These are phyloP conservation scores for Cucurbita maxima DNA, from an alignment of 306 rosid genomes.

Conservation along the genomic window DNA sequence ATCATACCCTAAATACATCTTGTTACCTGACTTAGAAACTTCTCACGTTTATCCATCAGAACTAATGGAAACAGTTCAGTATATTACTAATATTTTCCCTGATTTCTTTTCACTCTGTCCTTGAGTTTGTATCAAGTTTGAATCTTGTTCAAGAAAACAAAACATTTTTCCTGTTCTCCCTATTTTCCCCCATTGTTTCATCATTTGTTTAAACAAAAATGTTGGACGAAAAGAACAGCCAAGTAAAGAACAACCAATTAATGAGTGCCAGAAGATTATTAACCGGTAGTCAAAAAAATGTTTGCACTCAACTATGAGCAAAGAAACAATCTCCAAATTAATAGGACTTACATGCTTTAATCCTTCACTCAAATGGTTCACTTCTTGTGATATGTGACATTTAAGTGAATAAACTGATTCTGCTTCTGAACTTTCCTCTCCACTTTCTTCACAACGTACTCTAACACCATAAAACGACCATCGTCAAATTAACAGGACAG, in stretches of 20 bases:
- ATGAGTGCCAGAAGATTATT: background rate
- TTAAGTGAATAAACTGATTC: conserved; percentile 92
- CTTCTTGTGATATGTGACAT: conserved; percentile 98
- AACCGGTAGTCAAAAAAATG: background rate
- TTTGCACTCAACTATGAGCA: background rate
- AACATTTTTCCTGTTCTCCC: background rate
- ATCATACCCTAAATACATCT: background rate
- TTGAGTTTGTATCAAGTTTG: background rate
- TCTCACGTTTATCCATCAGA: background rate
- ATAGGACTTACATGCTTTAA: conserved; percentile 67
- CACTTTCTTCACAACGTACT: conserved; percentile 86
- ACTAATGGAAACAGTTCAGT: background rate
- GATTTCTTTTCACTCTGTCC: background rate
- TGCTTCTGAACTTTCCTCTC: conserved; percentile 92
- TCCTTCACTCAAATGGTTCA: conserved; percentile 97
- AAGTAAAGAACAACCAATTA: background rate
- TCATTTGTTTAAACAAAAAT: background rate
- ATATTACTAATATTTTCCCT: background rate
- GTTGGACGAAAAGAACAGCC: background rate
- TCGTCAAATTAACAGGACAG: background rate
- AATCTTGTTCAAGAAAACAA: background rate
- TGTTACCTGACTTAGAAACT: background rate
- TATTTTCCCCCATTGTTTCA: background rate
- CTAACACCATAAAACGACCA: conserved; percentile 29
- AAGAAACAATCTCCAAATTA: background rate